Evolutionary conservation across 129 eudicot genomes (phyloP).

Genomic region (Tagetes erecta): DNA sequence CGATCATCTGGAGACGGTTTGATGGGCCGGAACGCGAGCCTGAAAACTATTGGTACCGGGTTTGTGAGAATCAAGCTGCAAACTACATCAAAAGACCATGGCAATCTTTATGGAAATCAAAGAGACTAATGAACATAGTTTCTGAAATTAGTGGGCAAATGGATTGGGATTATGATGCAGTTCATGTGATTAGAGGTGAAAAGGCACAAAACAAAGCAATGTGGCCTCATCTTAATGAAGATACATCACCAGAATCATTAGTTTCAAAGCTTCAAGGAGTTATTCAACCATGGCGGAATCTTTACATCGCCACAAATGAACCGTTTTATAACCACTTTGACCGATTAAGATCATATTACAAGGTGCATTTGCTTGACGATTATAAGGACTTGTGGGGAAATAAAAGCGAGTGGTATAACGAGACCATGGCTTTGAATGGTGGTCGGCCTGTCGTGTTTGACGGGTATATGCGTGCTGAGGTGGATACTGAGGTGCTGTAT

Average conservation of each 20-base stretch:
- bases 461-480: constrained; percentile 91
- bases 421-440: constrained; percentile 59
- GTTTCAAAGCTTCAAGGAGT: constrained; percentile 66
- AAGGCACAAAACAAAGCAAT: constrained; percentile 73
- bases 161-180: constrained; percentile 99
- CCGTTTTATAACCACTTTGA: constrained; percentile 83
- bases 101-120: constrained; percentile 90
- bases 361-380: constrained; percentile 90
- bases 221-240: constrained; percentile 91
- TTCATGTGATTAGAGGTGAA: constrained; percentile 90
- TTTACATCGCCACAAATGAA: constrained; percentile 91
- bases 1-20: constrained; percentile 85
- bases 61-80: constrained; percentile 82
- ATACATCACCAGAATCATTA: constrained; percentile 89
- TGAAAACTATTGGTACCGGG: constrained; percentile 92
- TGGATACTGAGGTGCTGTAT: constrained; percentile 88
- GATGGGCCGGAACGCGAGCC: constrained; percentile 69
- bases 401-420: constrained; percentile 95
- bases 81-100: constrained; percentile 81
- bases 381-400: constrained; percentile 79
- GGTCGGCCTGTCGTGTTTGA: constrained; percentile 67
- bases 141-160: constrained; percentile 87
- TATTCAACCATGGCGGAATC: constrained; percentile 82
- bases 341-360: constrained; percentile 85
- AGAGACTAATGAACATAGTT: constrained; percentile 93